Conservation (phyloP, 345 rosid species). For the Arabidopsis arenosa region DNA sequence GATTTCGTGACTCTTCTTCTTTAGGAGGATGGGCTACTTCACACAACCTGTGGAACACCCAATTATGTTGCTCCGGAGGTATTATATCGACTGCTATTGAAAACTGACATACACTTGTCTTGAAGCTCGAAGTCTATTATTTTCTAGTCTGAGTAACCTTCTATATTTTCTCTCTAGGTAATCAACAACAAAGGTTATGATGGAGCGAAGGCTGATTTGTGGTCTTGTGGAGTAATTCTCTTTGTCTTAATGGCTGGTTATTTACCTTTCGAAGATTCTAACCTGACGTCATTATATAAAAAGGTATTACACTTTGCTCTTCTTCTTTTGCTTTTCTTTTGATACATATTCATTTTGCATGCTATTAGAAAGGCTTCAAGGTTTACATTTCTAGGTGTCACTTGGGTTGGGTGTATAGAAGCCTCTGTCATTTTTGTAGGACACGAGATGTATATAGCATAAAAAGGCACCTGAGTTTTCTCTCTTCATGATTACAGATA, state of each 20-base stretch:
- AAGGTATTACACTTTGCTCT: conserved; percentile 55
- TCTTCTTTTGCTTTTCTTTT: not conserved
- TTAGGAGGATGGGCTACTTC: conserved; percentile 98
- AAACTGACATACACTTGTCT: not conserved
- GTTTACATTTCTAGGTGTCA: not conserved
- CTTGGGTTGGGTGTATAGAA: conserved; percentile 6
- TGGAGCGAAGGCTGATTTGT: conserved; percentile 96
- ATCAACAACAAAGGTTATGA: conserved; percentile 95
- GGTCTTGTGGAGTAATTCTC: conserved; percentile 99
- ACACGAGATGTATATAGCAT: not conserved
- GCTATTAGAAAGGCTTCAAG: conserved; percentile 8
- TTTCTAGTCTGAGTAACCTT: conserved; percentile 11
- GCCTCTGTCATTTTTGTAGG: conserved; percentile 23
- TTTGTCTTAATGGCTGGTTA: conserved; percentile 98
- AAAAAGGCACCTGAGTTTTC: conserved; percentile 4
- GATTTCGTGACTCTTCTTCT: conserved; percentile 30
- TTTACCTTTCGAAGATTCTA: conserved; percentile 94
- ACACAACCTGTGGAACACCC: conserved; percentile 98
- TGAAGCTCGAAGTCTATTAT: not conserved
- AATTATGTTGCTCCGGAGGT: conserved; percentile 99
- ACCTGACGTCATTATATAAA: conserved; percentile 76
- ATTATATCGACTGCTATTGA: conserved; percentile 38
- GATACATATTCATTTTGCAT: conserved; percentile 1
- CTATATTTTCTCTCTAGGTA: conserved; percentile 57
- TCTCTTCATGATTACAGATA: conserved; percentile 62